These are phyloP conservation scores for Odontarrhena argentea DNA, from an alignment of 345 rosid species.

Conservation along the genomic window DNA sequence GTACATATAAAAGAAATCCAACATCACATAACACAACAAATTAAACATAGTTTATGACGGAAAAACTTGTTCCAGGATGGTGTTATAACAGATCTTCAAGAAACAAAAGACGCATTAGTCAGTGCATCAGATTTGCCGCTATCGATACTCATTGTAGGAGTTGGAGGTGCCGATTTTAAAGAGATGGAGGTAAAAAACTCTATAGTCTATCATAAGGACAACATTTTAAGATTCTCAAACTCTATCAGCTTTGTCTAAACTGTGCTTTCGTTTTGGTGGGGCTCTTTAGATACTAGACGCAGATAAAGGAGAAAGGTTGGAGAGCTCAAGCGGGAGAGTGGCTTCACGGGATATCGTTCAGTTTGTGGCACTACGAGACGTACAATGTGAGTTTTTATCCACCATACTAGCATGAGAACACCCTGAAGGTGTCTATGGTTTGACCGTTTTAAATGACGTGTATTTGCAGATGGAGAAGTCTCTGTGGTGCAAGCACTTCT, in stretches of 20 bases:
- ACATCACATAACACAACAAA: background rate
- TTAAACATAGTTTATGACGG: constrained; percentile 7
- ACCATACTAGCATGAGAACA: background rate
- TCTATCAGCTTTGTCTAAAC: constrained; percentile 17
- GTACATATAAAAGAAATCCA: constrained; percentile 17
- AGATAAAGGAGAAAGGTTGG: constrained; percentile 85
- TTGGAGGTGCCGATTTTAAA: constrained; percentile 97
- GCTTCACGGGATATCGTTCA: constrained; percentile 97
- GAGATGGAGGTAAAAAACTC: constrained; percentile 80
- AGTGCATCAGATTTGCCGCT: constrained; percentile 90
- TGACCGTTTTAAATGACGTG: constrained; percentile 4
- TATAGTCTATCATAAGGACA: background rate
- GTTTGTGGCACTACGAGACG: constrained; percentile 79
- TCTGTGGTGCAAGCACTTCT: constrained; percentile 82
- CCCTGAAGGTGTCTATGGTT: background rate
- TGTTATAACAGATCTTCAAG: constrained; percentile 94
- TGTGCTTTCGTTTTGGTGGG: constrained; percentile 13
- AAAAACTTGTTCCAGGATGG: constrained; percentile 64
- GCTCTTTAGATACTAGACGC: constrained; percentile 72
- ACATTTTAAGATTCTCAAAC: constrained; percentile 9
- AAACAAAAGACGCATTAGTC: constrained; percentile 92
- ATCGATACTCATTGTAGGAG: constrained; percentile 91
- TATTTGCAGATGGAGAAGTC: constrained; percentile 65
- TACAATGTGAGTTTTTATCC: constrained; percentile 61
- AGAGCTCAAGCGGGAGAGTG: constrained; percentile 80